phyloP scores from a whole-genome alignment of 2,329 filamentous ascomycete genomes.

The Apiospora hydei region DNA sequence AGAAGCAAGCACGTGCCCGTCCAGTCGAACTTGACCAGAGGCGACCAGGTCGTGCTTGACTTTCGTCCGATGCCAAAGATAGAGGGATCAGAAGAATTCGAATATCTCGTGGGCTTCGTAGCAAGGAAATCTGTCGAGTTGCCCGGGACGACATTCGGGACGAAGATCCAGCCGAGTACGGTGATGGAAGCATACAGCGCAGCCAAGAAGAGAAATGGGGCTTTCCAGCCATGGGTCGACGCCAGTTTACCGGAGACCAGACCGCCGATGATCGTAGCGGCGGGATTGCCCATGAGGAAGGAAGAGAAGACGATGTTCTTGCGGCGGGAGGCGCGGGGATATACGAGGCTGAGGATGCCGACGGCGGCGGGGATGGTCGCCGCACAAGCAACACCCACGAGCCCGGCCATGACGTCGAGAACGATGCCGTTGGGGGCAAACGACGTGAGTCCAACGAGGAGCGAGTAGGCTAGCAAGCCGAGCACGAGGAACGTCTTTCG shows the following conservation, averaged over 20 bases:
- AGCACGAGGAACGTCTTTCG: slow-evolving; percentile 41
- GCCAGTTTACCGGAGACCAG: slow-evolving; percentile 43
- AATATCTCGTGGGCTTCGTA: background rate
- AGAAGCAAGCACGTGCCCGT: slow-evolving; percentile 39
- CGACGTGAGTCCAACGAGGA: slow-evolving; percentile 39
- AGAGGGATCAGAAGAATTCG: background rate
- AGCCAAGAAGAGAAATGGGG: slow-evolving; percentile 41
- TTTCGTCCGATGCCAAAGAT: background rate
- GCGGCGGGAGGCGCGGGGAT: slow-evolving; percentile 41
- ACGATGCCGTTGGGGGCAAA: slow-evolving; percentile 39
- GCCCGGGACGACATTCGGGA: slow-evolving; percentile 38
- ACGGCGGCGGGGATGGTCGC: slow-evolving; percentile 43
- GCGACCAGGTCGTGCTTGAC: slow-evolving; percentile 22
- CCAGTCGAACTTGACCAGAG: slow-evolving; percentile 41
- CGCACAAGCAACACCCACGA: slow-evolving; percentile 43
- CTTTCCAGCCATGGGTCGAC: slow-evolving; percentile 40
- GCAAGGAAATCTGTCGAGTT: no score
- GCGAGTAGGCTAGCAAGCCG: slow-evolving; percentile 39
- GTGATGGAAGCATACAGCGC: slow-evolving; percentile 38
- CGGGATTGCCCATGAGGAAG: slow-evolving; percentile 44
- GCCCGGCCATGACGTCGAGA: slow-evolving; percentile 40
- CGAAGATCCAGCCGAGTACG: slow-evolving; percentile 37
- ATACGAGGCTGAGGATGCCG: slow-evolving; percentile 42
- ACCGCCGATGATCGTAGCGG: slow-evolving; percentile 43
- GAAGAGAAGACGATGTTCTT: slow-evolving; percentile 44